Conservation (phyloP, 345 rosid genomes). For the Clarkia xantiana region DNA sequence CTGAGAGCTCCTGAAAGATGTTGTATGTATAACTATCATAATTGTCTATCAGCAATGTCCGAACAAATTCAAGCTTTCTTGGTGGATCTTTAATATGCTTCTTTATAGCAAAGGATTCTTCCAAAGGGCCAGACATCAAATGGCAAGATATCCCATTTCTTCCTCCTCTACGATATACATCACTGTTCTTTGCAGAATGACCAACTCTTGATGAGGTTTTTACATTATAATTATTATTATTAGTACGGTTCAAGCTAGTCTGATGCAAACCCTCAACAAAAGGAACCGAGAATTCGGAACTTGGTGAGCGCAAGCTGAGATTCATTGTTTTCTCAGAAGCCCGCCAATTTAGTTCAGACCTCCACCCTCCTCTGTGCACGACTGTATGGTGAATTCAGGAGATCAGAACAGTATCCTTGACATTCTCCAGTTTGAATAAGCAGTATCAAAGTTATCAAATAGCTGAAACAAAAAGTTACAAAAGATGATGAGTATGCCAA, state of each 20-base stretch:
- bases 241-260: conserved; percentile 12
- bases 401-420: background rate
- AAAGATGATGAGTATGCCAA: no score
- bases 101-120: conserved; percentile 35
- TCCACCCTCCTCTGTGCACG: background rate
- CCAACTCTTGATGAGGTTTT: conserved; percentile 11
- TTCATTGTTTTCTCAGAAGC: conserved; percentile 13
- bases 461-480: no score
- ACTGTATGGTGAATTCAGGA: background rate
- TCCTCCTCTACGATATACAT: conserved; percentile 11
- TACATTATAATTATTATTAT: conserved; percentile 1
- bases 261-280: conserved; percentile 21
- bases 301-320: conserved; percentile 22
- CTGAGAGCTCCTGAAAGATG: conserved; percentile 70
- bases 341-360: background rate
- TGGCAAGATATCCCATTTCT: conserved; percentile 25
- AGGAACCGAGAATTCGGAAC: conserved; percentile 25
- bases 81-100: conserved; percentile 25
- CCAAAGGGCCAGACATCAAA: conserved; percentile 33
- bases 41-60: conserved; percentile 85
- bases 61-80: conserved; percentile 43
- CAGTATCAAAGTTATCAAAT: no score
- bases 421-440: background rate
- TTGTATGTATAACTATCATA: conserved; percentile 94
- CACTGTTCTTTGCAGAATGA: conserved; percentile 12